phyloP scores from a whole-genome alignment of 345 rosid species.

The Kernera saxatilis region DNA sequence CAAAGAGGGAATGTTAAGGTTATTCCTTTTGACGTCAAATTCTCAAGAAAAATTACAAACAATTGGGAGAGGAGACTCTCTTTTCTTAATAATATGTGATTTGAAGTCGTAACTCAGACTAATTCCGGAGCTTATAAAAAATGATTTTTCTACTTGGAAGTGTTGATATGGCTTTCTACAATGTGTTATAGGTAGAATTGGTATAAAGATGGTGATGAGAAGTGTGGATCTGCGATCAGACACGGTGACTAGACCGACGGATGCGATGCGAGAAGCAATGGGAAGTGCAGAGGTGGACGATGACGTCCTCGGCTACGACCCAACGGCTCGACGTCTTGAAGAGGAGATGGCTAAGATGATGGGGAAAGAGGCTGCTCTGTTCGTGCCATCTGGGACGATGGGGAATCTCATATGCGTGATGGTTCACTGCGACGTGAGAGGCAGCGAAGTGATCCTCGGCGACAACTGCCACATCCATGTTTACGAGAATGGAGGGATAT shows the following conservation, averaged over 20 bases:
- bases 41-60: not conserved
- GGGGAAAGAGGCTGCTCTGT: slow-evolving; percentile 84
- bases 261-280: slow-evolving; percentile 86
- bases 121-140: not conserved
- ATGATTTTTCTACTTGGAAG: not conserved
- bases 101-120: not conserved
- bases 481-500: slow-evolving; percentile 85
- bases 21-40: not conserved
- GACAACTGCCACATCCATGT: slow-evolving; percentile 72
- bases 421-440: slow-evolving; percentile 77
- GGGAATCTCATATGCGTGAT: slow-evolving; percentile 92
- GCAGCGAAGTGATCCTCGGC: slow-evolving; percentile 91
- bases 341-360: slow-evolving; percentile 64
- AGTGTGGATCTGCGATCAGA: slow-evolving; percentile 89
- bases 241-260: slow-evolving; percentile 81
- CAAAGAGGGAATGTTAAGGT: not conserved
- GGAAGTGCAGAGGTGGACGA: slow-evolving; percentile 87
- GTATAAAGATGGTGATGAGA: slow-evolving; percentile 57
- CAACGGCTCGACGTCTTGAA: slow-evolving; percentile 62
- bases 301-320: slow-evolving; percentile 68
- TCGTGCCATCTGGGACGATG: slow-evolving; percentile 95
- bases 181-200: not conserved
- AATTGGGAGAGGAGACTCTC: not conserved
- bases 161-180: not conserved
- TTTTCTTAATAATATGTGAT: not conserved